Percentiles rank a stretch among this genome's conserved stretches.
Evolutionary conservation across 306 rosid genomes (phyloP).

Genomic region (Clitoria ternatea): DNA sequence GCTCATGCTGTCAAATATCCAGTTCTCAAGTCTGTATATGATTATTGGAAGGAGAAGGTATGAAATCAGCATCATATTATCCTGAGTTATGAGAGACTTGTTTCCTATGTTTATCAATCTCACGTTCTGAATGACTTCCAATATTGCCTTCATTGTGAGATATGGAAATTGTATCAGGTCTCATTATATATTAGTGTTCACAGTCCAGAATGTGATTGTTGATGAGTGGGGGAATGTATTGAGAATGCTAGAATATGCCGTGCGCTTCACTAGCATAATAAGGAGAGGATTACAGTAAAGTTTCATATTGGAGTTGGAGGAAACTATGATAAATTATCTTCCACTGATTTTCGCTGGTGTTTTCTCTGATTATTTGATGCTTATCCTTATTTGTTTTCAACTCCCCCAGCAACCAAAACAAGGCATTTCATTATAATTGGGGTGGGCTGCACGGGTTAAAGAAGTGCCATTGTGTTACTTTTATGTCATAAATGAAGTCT

Average conservation of each 20-base stretch:
- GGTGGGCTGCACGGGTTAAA: neutral
- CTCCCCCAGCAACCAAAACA: neutral
- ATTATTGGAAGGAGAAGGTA: conserved; percentile 96
- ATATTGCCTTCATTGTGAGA: conserved; percentile 19
- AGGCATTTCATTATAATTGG: no score
- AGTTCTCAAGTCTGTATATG: conserved; percentile 55
- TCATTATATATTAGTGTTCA: neutral
- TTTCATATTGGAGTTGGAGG: conserved; percentile 10
- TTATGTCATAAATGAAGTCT: neutral
- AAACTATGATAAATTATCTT: neutral
- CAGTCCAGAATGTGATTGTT: conserved; percentile 9
- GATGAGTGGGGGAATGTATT: conserved; percentile 3
- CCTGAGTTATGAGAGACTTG: conserved; percentile 11
- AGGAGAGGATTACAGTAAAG: neutral
- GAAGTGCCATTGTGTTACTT: neutral
- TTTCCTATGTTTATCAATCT: neutral
- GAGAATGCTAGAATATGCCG: neutral
- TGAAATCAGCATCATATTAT: conserved; percentile 1
- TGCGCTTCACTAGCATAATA: neutral
- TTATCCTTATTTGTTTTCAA: neutral
- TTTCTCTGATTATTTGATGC: conserved; percentile 5
- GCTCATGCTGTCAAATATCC: conserved; percentile 50
- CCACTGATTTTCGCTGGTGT: neutral
- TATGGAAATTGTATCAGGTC: conserved; percentile 13
- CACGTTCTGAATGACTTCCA: conserved; percentile 18